Evolutionary conservation across 257 asterid species (phyloP).

Genomic region (Orobanche coerulescens): DNA sequence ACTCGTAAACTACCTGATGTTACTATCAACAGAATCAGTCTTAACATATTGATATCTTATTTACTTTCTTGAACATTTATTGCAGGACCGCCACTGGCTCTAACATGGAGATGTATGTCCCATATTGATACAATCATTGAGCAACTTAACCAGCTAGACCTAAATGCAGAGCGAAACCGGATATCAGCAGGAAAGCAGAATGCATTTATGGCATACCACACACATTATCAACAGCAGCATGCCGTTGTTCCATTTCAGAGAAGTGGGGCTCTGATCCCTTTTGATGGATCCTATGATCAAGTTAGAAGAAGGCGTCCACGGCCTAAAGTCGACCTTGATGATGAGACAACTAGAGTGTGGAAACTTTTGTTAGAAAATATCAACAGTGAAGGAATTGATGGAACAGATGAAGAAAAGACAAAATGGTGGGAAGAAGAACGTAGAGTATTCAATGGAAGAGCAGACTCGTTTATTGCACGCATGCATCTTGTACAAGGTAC

Average conservation of each 20-base stretch:
- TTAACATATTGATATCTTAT: constrained; percentile 8
- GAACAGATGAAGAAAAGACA: constrained; percentile 44
- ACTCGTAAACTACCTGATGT: constrained; percentile 16
- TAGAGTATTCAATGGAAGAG: constrained; percentile 51
- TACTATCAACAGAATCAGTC: constrained; percentile 11
- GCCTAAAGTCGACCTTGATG: constrained; percentile 71
- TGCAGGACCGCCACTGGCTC: constrained; percentile 58
- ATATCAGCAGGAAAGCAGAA: constrained; percentile 23
- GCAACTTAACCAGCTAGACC: constrained; percentile 43
- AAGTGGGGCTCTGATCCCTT: constrained; percentile 61
- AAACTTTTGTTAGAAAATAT: constrained; percentile 50
- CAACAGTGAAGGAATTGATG: constrained; percentile 48
- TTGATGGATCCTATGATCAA: constrained; percentile 33
- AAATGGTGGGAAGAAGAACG: constrained; percentile 69
- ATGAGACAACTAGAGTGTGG: constrained; percentile 62
- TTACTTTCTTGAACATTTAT: constrained; percentile 19
- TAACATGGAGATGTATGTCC: constrained; percentile 40
- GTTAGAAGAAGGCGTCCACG: constrained; percentile 50
- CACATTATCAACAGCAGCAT: constrained; percentile 32
- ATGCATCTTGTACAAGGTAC: constrained; percentile 80
- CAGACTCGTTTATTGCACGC: constrained; percentile 62
- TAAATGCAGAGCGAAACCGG: constrained; percentile 35
- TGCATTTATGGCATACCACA: constrained; percentile 29
- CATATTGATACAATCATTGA: constrained; percentile 44
- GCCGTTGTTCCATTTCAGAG: constrained; percentile 67